Evolutionary conservation across 306 rosid species (phyloP).

Genomic region (Prunus mume): DNA sequence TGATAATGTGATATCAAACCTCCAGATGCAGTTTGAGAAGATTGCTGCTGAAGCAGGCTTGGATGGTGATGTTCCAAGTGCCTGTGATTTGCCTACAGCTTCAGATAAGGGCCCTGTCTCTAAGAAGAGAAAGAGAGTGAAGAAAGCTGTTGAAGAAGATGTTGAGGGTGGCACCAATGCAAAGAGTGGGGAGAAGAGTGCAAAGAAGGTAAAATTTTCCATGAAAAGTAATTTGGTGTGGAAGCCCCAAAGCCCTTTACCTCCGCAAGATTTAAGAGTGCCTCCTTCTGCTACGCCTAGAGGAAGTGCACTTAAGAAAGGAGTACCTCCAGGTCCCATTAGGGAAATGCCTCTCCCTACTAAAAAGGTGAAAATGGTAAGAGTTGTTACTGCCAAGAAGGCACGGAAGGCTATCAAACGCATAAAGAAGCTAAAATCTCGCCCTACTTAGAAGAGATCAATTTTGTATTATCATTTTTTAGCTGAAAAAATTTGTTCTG

Average conservation of each 20-base stretch:
- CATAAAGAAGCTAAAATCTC: constrained; percentile 60
- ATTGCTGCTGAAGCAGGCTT: constrained; percentile 76
- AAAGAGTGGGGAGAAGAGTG: constrained; percentile 67
- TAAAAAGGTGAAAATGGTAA: constrained; percentile 49
- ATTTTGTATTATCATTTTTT: not conserved
- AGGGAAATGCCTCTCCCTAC: constrained; percentile 57
- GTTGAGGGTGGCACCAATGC: constrained; percentile 35
- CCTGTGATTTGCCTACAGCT: constrained; percentile 34
- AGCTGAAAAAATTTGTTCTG: not conserved
- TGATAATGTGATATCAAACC: constrained; percentile 70
- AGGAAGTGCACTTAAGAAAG: constrained; percentile 99
- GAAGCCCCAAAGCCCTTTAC: constrained; percentile 91
- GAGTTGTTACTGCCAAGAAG: constrained; percentile 48
- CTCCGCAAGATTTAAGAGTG: constrained; percentile 82
- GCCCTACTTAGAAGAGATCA: constrained; percentile 14
- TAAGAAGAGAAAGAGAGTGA: constrained; percentile 88
- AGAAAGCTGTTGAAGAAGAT: constrained; percentile 42
- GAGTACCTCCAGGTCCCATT: constrained; percentile 91
- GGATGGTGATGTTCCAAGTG: constrained; percentile 42
- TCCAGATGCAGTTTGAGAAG: constrained; percentile 85
- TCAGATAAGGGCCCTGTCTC: constrained; percentile 29
- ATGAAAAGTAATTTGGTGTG: constrained; percentile 92
- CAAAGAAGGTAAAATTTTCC: constrained; percentile 83
- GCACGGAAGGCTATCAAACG: constrained; percentile 73
- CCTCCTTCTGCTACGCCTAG: constrained; percentile 95